phyloP scores from a whole-genome alignment of 768 basidiomycete genomes.

The Collybia mongolica region DNA sequence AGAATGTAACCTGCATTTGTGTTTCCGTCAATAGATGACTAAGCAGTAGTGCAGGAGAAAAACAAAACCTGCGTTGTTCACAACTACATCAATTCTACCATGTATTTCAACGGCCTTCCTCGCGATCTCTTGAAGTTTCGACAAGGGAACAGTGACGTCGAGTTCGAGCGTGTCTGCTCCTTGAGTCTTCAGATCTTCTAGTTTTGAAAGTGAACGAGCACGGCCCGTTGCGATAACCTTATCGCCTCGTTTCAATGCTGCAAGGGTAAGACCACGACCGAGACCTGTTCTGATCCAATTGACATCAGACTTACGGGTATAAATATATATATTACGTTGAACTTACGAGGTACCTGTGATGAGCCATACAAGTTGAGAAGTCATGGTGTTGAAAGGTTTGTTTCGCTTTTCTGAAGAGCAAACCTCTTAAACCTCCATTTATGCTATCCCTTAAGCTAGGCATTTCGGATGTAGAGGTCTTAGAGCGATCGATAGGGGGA shows the following conservation, averaged over 20 bases:
- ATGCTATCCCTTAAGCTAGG: no score
- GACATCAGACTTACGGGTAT: conserved; percentile 8
- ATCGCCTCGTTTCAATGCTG: conserved; percentile 42
- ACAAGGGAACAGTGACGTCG: conserved; percentile 32
- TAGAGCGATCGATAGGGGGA: no score
- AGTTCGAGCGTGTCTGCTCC: conserved; percentile 39
- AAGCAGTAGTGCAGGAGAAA: neutral
- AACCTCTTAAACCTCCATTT: no score
- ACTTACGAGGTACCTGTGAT: conserved; percentile 19
- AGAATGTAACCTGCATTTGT: no score
- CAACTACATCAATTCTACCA: conserved; percentile 42
- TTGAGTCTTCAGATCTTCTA: conserved; percentile 31
- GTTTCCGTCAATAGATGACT: conserved; percentile 23
- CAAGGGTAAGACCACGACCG: conserved; percentile 35
- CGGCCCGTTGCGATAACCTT: conserved; percentile 47
- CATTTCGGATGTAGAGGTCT: no score
- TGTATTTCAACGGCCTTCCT: conserved; percentile 33
- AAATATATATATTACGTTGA: conserved; percentile 9
- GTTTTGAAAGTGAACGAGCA: conserved; percentile 29
- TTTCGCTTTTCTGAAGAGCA: no score
- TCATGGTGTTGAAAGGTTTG: no score
- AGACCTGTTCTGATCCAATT: conserved; percentile 29
- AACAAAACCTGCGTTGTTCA: conserved; percentile 42
- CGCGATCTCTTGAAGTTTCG: conserved; percentile 30
- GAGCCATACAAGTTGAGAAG: conserved; percentile 16